A percentile compares a stretch with the other conserved stretches of the same genome.
Conservation (phyloP, 371 early-diverging fungal species). For the Apophysomyces elegans region DNA sequence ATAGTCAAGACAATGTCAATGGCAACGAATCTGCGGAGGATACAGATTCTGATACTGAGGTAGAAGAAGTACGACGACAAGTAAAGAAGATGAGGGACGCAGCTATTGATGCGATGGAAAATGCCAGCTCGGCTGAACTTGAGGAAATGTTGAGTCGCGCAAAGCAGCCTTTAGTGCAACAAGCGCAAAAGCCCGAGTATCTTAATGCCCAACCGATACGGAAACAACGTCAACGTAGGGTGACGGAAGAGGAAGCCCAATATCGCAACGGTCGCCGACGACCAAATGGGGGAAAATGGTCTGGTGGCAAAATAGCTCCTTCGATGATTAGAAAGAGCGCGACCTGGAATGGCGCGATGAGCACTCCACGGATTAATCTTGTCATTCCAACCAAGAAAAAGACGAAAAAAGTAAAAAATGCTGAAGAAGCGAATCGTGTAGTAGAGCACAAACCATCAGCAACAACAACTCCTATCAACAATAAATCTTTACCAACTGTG, state of each 20-base stretch:
- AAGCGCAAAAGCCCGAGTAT: not conserved
- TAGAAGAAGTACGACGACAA: conserved; percentile 36
- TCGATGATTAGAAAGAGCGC: conserved; percentile 32
- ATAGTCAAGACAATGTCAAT: conserved; percentile 30
- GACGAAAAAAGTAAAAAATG: conserved; percentile 9
- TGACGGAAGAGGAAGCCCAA: conserved; percentile 2
- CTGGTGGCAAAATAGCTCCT: conserved; percentile 31
- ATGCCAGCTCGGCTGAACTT: conserved; percentile 31
- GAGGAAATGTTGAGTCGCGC: conserved; percentile 47
- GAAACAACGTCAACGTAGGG: conserved; percentile 1
- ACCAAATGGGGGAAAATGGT: conserved; percentile 3
- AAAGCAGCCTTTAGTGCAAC: conserved; percentile 28
- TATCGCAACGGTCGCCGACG: conserved; percentile 7
- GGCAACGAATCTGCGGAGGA: conserved; percentile 29
- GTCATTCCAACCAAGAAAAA: conserved; percentile 10
- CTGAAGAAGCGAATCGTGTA: conserved; percentile 15
- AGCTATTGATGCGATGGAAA: conserved; percentile 46
- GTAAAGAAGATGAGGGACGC: conserved; percentile 42
- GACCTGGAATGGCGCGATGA: conserved; percentile 36
- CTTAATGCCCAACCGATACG: not conserved
- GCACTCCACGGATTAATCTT: conserved; percentile 12
- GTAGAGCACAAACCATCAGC: conserved; percentile 24
- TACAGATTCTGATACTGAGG: conserved; percentile 39
- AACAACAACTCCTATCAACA: not conserved
- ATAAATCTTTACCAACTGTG: conserved; percentile 19